Evolutionary conservation across 768 basidiomycete genomes (phyloP), one percentile per base, ranked within the genome.

Genomic region (Mycena maculata): DNA sequence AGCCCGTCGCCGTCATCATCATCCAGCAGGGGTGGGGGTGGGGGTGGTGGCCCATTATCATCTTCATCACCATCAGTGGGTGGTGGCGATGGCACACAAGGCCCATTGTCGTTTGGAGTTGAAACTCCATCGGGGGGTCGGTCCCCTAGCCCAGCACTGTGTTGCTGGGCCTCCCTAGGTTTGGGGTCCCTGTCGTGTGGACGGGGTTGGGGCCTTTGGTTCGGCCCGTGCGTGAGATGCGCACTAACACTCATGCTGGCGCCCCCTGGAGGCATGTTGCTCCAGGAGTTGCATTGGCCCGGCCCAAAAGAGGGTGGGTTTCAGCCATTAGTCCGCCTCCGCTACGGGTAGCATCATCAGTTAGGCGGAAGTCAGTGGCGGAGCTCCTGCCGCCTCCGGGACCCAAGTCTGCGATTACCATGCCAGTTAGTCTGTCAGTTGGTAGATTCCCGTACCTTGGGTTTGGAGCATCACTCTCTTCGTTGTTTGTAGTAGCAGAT

Each of bases 281-380:
- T 53, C 50, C 50, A 53, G 50, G 50, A 53, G 31, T 54, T 54
- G 53, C 53, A 10, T 54, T 36, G n/a, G 36, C 33, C 3, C 49
- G 28, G 7, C 49, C 49, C 23, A 28, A 49, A 33, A 16, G 18
- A 28, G 49, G 49, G 30, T 28, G 49, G 28, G 28, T 36, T 5
- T 33, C 53, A 23, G 53, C 53, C 53, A 36, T 53, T 53, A 30
- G 18, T 39, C 36, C 53, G 7, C 49, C 49, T 50, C 49, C 49
- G 31, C 49, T 50, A 28, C 49, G 49, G 49, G 30, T 15, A 50
- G 4, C 16, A 30, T 50, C 49, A 50, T 50, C 49, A 28, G 49
- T 50, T 30, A 15, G 49, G 49, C 28, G 49, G 28, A 28, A 12
- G 30, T 15, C 49, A 28, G 49, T 50, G 49, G 49, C 28, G 49